Percentiles rank a stretch among this genome's conserved stretches.
phyloP scores from a whole-genome alignment of 768 basidiomycete species.

The Leccinum disarticulatum region DNA sequence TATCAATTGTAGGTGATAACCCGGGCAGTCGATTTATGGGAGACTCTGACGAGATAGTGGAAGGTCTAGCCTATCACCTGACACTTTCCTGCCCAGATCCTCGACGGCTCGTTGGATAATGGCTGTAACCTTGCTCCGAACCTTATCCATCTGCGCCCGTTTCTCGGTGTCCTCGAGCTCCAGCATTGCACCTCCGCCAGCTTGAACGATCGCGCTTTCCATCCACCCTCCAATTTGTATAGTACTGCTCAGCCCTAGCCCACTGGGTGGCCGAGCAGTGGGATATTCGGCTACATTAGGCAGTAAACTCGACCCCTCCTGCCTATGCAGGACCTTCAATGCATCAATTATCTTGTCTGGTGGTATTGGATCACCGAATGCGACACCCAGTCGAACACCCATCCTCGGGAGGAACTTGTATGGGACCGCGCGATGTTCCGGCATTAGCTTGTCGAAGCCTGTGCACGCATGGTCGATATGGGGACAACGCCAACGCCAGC shows the following conservation, averaged over 20 bases:
- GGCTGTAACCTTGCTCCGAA: slow-evolving; percentile 56
- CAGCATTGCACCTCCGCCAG: slow-evolving; percentile 6
- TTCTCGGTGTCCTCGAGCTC: slow-evolving; percentile 6
- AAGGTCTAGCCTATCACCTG: slow-evolving; percentile 37
- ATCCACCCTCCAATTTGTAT: slow-evolving; percentile 16
- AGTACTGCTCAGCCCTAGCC: neutral
- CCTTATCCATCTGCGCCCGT: slow-evolving; percentile 32
- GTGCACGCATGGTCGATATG: neutral
- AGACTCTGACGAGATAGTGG: neutral
- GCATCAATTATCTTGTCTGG: slow-evolving; percentile 34
- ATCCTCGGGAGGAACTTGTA: slow-evolving; percentile 67
- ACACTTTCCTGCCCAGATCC: slow-evolving; percentile 50
- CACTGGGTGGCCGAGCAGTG: neutral
- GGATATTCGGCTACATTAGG: neutral
- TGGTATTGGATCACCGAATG: slow-evolving; percentile 76
- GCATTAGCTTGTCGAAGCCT: slow-evolving; percentile 91
- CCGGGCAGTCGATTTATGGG: neutral
- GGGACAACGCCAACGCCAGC: neutral
- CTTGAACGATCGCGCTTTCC: slow-evolving; percentile 1
- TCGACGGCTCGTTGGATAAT: slow-evolving; percentile 54
- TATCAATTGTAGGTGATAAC: neutral
- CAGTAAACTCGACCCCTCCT: neutral
- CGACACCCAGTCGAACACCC: slow-evolving; percentile 65
- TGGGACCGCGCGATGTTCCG: slow-evolving; percentile 76
- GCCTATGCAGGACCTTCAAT: slow-evolving; percentile 11